Base-by-base conservation (phyloP, 805 yeast species). In the Candida taoyuanica region DNA sequence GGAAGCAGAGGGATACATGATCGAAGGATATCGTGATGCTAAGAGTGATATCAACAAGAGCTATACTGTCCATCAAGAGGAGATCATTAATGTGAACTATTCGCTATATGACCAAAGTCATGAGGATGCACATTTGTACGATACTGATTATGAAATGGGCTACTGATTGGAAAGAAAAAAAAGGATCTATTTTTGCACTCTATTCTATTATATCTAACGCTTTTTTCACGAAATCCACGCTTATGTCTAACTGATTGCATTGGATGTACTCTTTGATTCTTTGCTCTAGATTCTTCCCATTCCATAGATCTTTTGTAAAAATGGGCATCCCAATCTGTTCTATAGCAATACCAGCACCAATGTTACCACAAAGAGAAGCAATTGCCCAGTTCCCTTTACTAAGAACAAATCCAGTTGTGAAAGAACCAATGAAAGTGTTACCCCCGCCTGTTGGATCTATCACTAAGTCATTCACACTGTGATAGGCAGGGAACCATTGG, bases 371-470 rank as follows among this genome's bases (percentile, higher is more conserved):
- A 0, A 81, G 62, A 5, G 80, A 76, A 0, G 81, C 84, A 8
- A 71, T 59, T 1, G 59, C 53, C 68, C 79, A 67, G 57, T 74
- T 65, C 26, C 67, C 60, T 21, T 60, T 29, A 46, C 76, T 61
- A 35, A 78, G 55, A 1, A 73, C 63, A 46, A 72, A 76, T 0
- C 79, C 93, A 2, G 81, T 63, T 8, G 81, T 73, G 39, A 87
- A 73, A 0, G 85, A 95, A 1, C 96, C 97, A 36, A 86, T 74
- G 55, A 83, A 88, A 0, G 95, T 72, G 54, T 89, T 94, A 0
- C 98, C 98, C 14, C 95, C 96, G 0, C 98, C 98, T 0, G 97
- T 89, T 3, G 96, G 94, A 58, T 89, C 98, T 2, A 84, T 66
- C 0, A 88, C 8, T 3, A 52, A 50, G 4, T 53, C 49, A 16